A percentile compares a stretch with the other conserved stretches of the same genome.
Evolutionary conservation across 805 yeast genomes (phyloP).

Genomic region (Wickerhamiella occidentalis): DNA sequence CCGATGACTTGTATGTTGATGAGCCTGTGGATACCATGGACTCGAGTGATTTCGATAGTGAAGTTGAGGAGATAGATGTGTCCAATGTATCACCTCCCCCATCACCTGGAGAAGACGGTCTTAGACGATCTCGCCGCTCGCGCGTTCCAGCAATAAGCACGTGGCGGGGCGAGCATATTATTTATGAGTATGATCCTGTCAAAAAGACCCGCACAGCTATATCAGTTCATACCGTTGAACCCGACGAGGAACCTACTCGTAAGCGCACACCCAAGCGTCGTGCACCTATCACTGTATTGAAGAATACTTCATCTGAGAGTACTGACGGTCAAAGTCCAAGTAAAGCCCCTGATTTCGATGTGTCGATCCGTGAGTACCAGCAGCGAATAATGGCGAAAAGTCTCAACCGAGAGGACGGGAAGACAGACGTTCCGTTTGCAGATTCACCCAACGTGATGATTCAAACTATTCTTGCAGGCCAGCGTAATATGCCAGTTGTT

Average conservation of each 20-base stretch:
- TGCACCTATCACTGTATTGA: conserved; percentile 1
- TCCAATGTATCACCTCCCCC: not conserved
- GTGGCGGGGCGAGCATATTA: conserved; percentile 19
- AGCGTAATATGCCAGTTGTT: not conserved
- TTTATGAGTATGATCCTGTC: conserved; percentile 12
- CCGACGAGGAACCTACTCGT: conserved; percentile 9
- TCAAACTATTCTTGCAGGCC: not conserved
- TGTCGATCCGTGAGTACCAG: not conserved
- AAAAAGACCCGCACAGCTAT: conserved; percentile 15
- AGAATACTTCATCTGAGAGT: not conserved
- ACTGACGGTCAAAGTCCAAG: not conserved
- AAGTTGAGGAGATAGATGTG: conserved; percentile 1
- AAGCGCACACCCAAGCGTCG: conserved; percentile 11
- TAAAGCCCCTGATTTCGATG: not conserved
- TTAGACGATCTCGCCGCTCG: not conserved
- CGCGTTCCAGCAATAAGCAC: conserved; percentile 19
- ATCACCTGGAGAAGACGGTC: not conserved
- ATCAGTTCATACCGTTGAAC: conserved; percentile 17
- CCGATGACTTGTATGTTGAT: not conserved
- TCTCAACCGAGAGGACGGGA: conserved; percentile 8
- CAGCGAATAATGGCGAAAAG: not conserved
- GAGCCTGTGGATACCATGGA: not conserved
- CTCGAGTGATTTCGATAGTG: not conserved
- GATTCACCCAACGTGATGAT: conserved; percentile 15
- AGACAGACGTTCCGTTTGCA: not conserved